Evolutionary conservation across 1,139 yeast genomes (phyloP), one percentile per base, ranked within the genome.

Genomic region (Kodamaea anthophila): DNA sequence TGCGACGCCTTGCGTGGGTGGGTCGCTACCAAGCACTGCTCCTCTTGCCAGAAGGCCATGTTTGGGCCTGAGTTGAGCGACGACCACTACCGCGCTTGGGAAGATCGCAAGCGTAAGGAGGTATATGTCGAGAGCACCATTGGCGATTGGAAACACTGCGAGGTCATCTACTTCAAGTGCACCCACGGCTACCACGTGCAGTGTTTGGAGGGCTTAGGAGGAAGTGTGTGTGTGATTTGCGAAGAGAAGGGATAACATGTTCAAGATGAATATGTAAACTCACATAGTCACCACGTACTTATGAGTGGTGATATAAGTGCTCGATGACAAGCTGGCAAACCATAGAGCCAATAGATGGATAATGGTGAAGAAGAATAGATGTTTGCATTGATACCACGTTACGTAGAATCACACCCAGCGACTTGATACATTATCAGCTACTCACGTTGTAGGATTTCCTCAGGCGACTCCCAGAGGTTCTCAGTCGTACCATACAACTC

Each of bases 131-230:
- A 20, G 5, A 23, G 15, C 15, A 6, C 12, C n/a, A 12, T 18
- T 15, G 18, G 11, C 8, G 29, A 36, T 10, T 44, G 36, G 33
- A 34, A 37, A 14, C 45, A 46, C 24, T 46, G 50, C 24, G 48
- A 49, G 29, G 36, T 64, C 23, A 46, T 57, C 0, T 49, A 58
- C 20, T 65, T 65, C 46, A 54, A 54, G 36, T 65, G 72, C 42
- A 42, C 64, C 3, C 95, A 86, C 53, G 76, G 79, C 1, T 85
- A 80, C 47, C 95, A 86, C 48, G 45, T 58, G 12, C 58, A 57
- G 13, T 85, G 95, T 46, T 56, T 84, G 33, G 51, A 45, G 23
- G 26, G 20, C 7, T 32, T 37, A 24, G 41, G 41, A 4, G 35
- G 43, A 4, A 26, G 29, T 29, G 33, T 16, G 21, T 41, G 46